Conservation (phyloP, 2,329 filamentous ascomycete genomes). For the Calonectria pseudoturangicola region DNA sequence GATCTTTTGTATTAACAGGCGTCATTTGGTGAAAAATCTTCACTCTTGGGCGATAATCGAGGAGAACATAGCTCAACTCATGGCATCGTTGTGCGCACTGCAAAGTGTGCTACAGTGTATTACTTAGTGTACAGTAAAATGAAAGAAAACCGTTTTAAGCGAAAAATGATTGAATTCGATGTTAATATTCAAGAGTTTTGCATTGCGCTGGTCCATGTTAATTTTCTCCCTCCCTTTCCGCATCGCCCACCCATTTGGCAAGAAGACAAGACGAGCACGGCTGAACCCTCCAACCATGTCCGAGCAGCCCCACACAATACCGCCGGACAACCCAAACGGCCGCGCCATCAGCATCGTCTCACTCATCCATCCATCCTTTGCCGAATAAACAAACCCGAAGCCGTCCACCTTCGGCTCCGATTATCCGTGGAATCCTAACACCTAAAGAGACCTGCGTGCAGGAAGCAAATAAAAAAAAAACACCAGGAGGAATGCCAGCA, state of each 20-base stretch:
- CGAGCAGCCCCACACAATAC: conserved; percentile 36
- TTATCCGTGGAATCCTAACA: neutral
- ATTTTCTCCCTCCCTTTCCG: no score
- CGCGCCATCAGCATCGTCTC: neutral
- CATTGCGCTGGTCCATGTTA: no score
- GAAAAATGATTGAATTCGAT: neutral
- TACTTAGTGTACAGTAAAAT: neutral
- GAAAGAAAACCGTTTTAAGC: neutral
- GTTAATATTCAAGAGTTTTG: no score
- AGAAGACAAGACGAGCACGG: conserved; percentile 34
- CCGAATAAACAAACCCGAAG: neutral
- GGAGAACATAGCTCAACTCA: neutral
- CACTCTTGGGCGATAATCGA: neutral
- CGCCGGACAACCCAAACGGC: conserved; percentile 43
- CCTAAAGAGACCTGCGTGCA: neutral
- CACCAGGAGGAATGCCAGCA: conserved; percentile 38
- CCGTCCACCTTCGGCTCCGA: neutral
- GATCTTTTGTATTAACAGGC: neutral
- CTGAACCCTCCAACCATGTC: conserved; percentile 37
- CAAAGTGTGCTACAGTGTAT: neutral
- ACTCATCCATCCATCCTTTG: neutral
- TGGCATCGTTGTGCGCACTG: no score
- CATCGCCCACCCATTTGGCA: neutral
- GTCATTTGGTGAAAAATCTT: neutral
- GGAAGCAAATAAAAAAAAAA: neutral